phyloP scores from a whole-genome alignment of 129 eudicot genomes.

The Helianthus tuberosus region DNA sequence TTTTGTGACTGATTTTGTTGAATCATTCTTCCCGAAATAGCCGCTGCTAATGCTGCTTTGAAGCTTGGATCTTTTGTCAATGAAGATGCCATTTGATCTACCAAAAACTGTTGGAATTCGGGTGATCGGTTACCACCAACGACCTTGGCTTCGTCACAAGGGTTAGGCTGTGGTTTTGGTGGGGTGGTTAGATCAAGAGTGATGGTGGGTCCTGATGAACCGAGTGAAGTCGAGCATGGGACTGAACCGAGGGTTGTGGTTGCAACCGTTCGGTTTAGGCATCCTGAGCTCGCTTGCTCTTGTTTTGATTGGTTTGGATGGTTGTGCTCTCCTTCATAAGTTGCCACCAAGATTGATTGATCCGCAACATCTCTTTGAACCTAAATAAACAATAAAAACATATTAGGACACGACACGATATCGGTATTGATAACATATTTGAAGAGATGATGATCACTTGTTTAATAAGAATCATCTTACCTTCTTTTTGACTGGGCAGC shows the following conservation, averaged over 20 bases:
- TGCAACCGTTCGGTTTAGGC: conserved; percentile 37
- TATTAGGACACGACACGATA: conserved; percentile 16
- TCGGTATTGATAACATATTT: too few relatives aligned
- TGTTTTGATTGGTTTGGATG: conserved; percentile 61
- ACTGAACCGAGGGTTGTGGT: conserved; percentile 42
- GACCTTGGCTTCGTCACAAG: conserved; percentile 20
- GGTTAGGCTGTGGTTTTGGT: conserved; percentile 41
- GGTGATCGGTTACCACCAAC: conserved; percentile 35
- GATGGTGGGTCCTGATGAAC: conserved; percentile 53
- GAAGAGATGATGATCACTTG: too few relatives aligned
- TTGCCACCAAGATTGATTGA: conserved; percentile 84
- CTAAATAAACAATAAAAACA: conserved; percentile 30
- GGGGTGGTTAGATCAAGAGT: conserved; percentile 64
- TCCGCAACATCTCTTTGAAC: conserved; percentile 94
- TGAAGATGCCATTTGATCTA: conserved; percentile 90
- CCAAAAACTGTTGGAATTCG: conserved; percentile 69
- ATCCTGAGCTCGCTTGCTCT: conserved; percentile 45
- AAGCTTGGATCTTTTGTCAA: conserved; percentile 90
- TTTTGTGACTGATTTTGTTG: conserved; percentile 62
- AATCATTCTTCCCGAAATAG: conserved; percentile 80
- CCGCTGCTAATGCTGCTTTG: conserved; percentile 90
- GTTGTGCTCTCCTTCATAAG: conserved; percentile 97
- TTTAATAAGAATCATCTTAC: conserved; percentile 19
- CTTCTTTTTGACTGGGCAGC: conserved; percentile 98
- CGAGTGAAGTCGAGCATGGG: conserved; percentile 51